These are phyloP conservation scores for Tricholoma saponaceum DNA, from an alignment of 768 basidiomycete genomes.

Conservation along the genomic window DNA sequence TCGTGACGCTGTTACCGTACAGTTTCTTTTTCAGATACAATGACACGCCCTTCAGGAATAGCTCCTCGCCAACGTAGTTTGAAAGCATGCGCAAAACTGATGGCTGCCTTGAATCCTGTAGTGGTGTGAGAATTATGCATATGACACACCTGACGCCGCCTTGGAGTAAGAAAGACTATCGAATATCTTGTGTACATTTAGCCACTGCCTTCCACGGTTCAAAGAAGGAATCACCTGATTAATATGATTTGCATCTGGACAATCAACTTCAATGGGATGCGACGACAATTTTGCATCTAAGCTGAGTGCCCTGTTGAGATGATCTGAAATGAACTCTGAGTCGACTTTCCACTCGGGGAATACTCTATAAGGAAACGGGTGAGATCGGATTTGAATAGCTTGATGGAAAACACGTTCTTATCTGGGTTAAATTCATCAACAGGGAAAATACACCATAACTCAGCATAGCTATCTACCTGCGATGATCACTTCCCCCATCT, in stretches of 20 bases:
- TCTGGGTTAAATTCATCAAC: background rate
- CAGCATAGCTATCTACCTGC: slow-evolving; percentile 41
- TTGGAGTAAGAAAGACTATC: slow-evolving; percentile 86
- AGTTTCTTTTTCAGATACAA: slow-evolving; percentile 87
- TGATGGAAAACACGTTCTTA: background rate
- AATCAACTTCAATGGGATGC: slow-evolving; percentile 91
- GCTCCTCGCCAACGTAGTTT: slow-evolving; percentile 83
- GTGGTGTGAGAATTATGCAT: background rate
- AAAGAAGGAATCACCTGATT: slow-evolving; percentile 47
- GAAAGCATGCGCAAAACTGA: slow-evolving; percentile 92
- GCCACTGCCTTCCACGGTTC: background rate
- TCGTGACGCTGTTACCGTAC: slow-evolving; percentile 81
- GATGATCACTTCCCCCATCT: slow-evolving; percentile 89
- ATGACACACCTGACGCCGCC: slow-evolving; percentile 61
- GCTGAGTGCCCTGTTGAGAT: slow-evolving; percentile 71
- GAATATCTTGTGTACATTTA: slow-evolving; percentile 60
- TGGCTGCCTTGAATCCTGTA: background rate
- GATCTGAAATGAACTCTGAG: slow-evolving; percentile 74
- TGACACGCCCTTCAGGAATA: slow-evolving; percentile 84
- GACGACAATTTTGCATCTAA: slow-evolving; percentile 85
- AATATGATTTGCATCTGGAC: slow-evolving; percentile 81
- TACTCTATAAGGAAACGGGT: slow-evolving; percentile 36
- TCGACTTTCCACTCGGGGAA: slow-evolving; percentile 87
- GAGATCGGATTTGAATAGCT: background rate
- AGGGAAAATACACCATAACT: background rate